phyloP scores from a whole-genome alignment of 140 eudicot species.

The Oenanthe javanica region DNA sequence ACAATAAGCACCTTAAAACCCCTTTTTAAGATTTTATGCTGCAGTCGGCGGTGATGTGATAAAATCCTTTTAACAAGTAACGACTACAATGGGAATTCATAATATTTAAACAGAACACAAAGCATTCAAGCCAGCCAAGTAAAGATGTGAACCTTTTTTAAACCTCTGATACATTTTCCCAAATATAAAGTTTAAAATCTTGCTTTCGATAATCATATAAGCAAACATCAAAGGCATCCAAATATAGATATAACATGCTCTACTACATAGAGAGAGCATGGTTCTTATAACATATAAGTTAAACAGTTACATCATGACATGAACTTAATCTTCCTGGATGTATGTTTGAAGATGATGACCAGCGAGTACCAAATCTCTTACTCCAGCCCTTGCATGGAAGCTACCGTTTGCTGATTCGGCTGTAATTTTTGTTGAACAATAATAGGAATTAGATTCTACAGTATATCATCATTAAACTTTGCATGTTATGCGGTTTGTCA shows the following conservation, averaged over 20 bases:
- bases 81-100: too few species aligned
- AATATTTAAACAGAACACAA: too few species aligned
- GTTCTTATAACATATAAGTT: background rate
- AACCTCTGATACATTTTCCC: background rate
- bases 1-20: too few species aligned
- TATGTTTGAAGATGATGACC: background rate
- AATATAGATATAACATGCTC: background rate
- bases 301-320: background rate
- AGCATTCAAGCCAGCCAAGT: too few species aligned
- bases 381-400: slow-evolving; percentile 44
- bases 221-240: background rate
- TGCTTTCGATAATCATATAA: background rate
- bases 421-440: slow-evolving; percentile 6
- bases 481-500: background rate
- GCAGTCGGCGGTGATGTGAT: too few species aligned
- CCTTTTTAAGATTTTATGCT: too few species aligned
- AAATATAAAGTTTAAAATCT: background rate
- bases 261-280: background rate
- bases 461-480: background rate
- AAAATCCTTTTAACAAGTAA: too few species aligned
- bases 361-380: slow-evolving; percentile 4
- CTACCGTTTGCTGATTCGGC: slow-evolving; percentile 15
- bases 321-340: background rate
- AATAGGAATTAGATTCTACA: background rate
- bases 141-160: too few species aligned